These are phyloP conservation scores for Larix kaempferi DNA, from an alignment of 75 land plant genomes.

Conservation along the genomic window DNA sequence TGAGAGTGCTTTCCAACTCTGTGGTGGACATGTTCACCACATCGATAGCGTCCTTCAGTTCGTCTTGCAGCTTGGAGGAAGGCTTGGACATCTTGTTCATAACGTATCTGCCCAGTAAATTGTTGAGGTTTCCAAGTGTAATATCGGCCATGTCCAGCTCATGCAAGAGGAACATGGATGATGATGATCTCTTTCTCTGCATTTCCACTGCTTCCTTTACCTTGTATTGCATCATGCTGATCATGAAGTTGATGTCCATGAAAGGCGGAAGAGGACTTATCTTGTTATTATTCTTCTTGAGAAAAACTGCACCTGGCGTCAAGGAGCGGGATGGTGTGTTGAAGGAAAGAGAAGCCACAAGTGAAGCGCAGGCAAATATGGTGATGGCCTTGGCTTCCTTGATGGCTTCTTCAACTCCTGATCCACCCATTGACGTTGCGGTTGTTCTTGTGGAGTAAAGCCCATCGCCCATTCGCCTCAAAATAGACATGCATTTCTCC, in stretches of 20 bases:
- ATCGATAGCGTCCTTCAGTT: not conserved
- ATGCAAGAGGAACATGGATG: not conserved
- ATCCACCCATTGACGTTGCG: no score
- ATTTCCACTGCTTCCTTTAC: not conserved
- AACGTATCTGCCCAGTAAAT: not conserved
- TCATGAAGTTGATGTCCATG: not conserved
- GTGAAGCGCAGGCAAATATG: not conserved
- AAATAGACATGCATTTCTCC: not conserved
- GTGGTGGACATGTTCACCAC: not conserved
- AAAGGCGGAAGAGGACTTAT: not conserved
- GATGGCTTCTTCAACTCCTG: not conserved
- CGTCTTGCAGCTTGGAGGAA: not conserved
- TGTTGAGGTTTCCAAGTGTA: not conserved
- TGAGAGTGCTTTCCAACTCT: not conserved
- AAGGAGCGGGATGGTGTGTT: not conserved
- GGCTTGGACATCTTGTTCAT: not conserved
- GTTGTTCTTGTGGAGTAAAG: not conserved
- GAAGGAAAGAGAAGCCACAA: not conserved
- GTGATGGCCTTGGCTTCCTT: not conserved
- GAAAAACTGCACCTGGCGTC: not conserved
- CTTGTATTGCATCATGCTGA: not conserved
- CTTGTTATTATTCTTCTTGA: no score
- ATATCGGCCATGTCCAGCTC: not conserved
- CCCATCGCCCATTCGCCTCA: not conserved
- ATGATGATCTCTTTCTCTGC: not conserved